Evolutionary conservation across 768 basidiomycete species (phyloP).

Genomic region (Neoboletus subvelutipes): DNA sequence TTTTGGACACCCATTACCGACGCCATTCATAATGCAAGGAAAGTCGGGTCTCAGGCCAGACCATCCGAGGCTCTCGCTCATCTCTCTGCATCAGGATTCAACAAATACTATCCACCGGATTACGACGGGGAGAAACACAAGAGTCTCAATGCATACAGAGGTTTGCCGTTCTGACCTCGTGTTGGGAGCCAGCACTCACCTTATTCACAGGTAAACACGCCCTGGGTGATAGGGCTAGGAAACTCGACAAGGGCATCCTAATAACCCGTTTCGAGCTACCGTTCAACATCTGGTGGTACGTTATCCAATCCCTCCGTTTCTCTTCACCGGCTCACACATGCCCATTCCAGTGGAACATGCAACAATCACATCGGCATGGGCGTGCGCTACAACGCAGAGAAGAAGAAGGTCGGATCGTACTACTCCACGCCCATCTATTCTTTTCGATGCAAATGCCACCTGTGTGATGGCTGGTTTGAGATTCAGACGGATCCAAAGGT

Average conservation of each 20-base stretch:
- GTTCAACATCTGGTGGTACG: constrained; percentile 95
- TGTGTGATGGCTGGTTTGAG: constrained; percentile 97
- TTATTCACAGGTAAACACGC: constrained; percentile 80
- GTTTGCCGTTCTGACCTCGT: constrained; percentile 33
- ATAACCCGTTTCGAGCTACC: constrained; percentile 95
- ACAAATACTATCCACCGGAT: constrained; percentile 80
- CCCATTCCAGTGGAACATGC: constrained; percentile 72
- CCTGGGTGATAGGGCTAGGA: constrained; percentile 87
- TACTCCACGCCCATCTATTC: constrained; percentile 93
- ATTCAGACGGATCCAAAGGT: constrained; percentile 98
- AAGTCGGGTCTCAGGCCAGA: constrained; percentile 14
- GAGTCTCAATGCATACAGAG: constrained; percentile 72
- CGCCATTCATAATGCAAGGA: constrained; percentile 38
- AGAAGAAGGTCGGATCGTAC: constrained; percentile 94
- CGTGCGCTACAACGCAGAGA: constrained; percentile 99
- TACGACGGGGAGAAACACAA: constrained; percentile 70
- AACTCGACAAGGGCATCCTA: constrained; percentile 93
- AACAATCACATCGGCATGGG: constrained; percentile 98
- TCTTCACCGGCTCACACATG: not conserved
- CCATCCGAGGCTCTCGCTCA: constrained; percentile 5
- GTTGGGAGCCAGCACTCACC: not conserved
- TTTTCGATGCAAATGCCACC: constrained; percentile 97
- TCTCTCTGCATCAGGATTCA: constrained; percentile 51
- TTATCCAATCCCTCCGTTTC: not conserved
- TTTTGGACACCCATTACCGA: not conserved